Conservation (phyloP, 805 yeast genomes). For the Schwanniomyces yamadae region DNA sequence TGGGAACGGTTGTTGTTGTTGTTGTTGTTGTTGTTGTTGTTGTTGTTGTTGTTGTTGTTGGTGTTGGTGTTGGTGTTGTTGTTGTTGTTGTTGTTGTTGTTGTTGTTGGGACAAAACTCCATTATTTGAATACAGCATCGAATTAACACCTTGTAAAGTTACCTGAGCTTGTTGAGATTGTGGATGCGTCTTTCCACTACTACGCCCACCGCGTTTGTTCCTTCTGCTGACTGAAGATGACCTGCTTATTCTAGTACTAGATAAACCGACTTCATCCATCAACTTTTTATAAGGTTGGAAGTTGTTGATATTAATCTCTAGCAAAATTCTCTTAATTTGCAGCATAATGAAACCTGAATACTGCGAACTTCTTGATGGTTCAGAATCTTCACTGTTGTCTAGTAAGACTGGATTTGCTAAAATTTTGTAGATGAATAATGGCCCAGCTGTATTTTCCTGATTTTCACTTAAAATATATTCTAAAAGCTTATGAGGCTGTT, state of each 20-base stretch:
- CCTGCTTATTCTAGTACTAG: slow-evolving; percentile 32
- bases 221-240: slow-evolving; percentile 22
- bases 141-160: slow-evolving; percentile 5
- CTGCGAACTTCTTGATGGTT: slow-evolving; percentile 22
- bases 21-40: slow-evolving; percentile 4
- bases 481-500: slow-evolving; percentile 47
- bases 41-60: slow-evolving; percentile 6
- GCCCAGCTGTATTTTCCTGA: slow-evolving; percentile 52
- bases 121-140: slow-evolving; percentile 1
- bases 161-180: slow-evolving; percentile 1
- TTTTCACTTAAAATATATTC: slow-evolving; percentile 64
- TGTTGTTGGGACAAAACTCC: slow-evolving; percentile 2
- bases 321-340: slow-evolving; percentile 62
- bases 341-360: slow-evolving; percentile 56
- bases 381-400: slow-evolving; percentile 38
- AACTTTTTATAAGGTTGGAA: slow-evolving; percentile 78
- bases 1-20: slow-evolving; percentile 3
- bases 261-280: slow-evolving; percentile 87
- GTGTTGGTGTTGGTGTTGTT: slow-evolving; percentile 2
- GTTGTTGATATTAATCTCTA: slow-evolving; percentile 54
- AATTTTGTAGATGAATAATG: slow-evolving; percentile 70
- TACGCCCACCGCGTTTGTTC: slow-evolving; percentile 19
- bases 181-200: slow-evolving; percentile 1
- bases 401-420: slow-evolving; percentile 67
- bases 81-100: slow-evolving; percentile 4